These are phyloP conservation scores for Cordyceps militaris DNA, from an alignment of 2,329 filamentous ascomycete species.

Conservation along the genomic window DNA sequence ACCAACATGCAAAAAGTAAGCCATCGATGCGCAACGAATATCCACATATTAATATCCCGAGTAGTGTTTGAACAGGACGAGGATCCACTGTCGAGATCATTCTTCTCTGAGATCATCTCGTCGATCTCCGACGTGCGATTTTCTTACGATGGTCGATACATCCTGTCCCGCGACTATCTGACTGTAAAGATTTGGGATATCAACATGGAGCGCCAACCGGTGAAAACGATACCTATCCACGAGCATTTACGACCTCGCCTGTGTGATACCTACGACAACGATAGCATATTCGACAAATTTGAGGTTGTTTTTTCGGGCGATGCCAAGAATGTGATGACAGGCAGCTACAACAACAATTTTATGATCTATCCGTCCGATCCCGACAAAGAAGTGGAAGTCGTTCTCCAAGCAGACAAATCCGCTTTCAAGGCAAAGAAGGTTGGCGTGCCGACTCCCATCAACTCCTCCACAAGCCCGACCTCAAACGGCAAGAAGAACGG, in stretches of 20 bases:
- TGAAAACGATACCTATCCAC: constrained; percentile 98
- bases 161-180: constrained; percentile 93
- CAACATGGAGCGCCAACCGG: constrained; percentile 94
- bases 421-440: constrained; percentile 99
- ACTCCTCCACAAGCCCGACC: constrained; percentile 66
- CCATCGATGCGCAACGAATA: neutral
- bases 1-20: constrained; percentile 88
- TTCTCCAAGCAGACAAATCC: constrained; percentile 95
- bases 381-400: constrained; percentile 93
- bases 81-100: constrained; percentile 90
- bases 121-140: constrained; percentile 98
- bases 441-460: constrained; percentile 94
- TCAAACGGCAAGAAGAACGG: constrained; percentile 74
- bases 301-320: constrained; percentile 98
- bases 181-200: constrained; percentile 99
- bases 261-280: constrained; percentile 98
- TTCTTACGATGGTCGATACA: constrained; percentile 92
- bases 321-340: constrained; percentile 98
- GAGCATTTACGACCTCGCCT: constrained; percentile 90
- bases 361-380: constrained; percentile 99
- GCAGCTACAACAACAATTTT: constrained; percentile 99
- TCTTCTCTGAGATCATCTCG: constrained; percentile 99
- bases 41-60: constrained; percentile 18
- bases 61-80: constrained; percentile 98
- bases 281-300: constrained; percentile 99